A percentile compares a stretch with the other conserved stretches of the same genome.
phyloP scores from a whole-genome alignment of 148 eudicot species.

The Cornus florida region DNA sequence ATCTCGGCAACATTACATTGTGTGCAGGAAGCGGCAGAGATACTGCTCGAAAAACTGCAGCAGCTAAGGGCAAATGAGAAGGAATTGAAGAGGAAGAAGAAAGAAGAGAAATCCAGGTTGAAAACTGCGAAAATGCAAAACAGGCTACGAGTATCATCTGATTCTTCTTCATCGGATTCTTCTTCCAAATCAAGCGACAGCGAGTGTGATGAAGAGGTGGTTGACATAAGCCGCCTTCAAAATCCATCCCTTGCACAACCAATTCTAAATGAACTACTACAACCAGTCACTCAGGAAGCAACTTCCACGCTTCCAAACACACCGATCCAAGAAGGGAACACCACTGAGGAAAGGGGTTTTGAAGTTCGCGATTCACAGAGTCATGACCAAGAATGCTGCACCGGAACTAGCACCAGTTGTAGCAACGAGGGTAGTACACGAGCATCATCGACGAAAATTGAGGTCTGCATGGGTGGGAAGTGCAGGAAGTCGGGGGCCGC shows the following conservation, averaged over 20 bases:
- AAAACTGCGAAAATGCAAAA: slow-evolving; percentile 18
- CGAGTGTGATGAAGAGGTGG: slow-evolving; percentile 54
- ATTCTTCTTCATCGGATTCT: slow-evolving; percentile 45
- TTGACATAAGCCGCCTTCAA: slow-evolving; percentile 44
- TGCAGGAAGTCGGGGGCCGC: slow-evolving; percentile 77
- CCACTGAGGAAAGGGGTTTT: neutral
- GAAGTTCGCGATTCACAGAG: neutral
- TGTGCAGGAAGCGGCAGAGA: slow-evolving; percentile 56
- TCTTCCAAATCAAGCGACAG: slow-evolving; percentile 76
- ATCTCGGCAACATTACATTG: too few relatives aligned
- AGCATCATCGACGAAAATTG: slow-evolving; percentile 38
- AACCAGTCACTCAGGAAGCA: neutral
- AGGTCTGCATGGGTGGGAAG: slow-evolving; percentile 95
- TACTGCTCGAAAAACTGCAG: slow-evolving; percentile 43
- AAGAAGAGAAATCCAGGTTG: slow-evolving; percentile 38
- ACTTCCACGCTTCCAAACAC: neutral
- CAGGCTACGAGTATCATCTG: neutral
- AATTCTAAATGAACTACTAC: neutral
- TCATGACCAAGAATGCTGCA: neutral
- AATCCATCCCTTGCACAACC: neutral
- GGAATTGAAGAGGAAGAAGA: slow-evolving; percentile 34
- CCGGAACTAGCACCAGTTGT: neutral
- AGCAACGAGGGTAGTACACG: neutral
- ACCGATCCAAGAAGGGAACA: neutral
- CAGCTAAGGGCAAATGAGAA: slow-evolving; percentile 45